Evolutionary conservation across 108 stramenopile genomes (phyloP).

Genomic region (Skeletonema menzelii): DNA sequence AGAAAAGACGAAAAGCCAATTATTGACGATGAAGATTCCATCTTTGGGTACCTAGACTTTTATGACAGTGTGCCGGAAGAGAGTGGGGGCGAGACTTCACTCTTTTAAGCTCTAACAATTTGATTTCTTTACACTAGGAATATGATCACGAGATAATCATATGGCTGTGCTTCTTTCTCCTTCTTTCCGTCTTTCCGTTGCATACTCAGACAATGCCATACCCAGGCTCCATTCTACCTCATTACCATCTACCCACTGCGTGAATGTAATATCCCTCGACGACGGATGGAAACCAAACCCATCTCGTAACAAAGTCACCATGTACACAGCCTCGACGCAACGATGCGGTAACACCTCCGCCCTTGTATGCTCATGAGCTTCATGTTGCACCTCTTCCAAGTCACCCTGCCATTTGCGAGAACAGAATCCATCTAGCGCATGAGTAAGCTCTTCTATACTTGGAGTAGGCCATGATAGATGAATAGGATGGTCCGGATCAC

Average conservation of each 20-base stretch:
- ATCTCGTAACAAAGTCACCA: slow-evolving; percentile 85
- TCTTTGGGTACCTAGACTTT: slow-evolving; percentile 45
- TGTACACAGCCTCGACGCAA: slow-evolving; percentile 87
- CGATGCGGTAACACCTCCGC: slow-evolving; percentile 82
- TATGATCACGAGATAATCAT: not conserved
- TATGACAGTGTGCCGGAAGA: slow-evolving; percentile 20
- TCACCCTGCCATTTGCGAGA: slow-evolving; percentile 79
- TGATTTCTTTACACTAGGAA: not conserved
- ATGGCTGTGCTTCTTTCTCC: not conserved
- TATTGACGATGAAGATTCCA: slow-evolving; percentile 30
- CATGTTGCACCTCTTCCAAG: slow-evolving; percentile 68
- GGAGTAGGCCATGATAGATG: slow-evolving; percentile 86
- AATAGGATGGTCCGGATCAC: slow-evolving; percentile 60
- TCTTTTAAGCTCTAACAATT: not conserved
- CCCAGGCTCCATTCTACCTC: slow-evolving; percentile 93
- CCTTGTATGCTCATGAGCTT: slow-evolving; percentile 72
- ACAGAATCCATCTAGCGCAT: slow-evolving; percentile 84
- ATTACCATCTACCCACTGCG: slow-evolving; percentile 79
- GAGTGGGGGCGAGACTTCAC: not conserved
- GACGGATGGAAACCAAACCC: slow-evolving; percentile 87
- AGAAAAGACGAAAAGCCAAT: not conserved
- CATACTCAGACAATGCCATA: slow-evolving; percentile 67
- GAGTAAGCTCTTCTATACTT: slow-evolving; percentile 71
- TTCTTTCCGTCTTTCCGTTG: slow-evolving; percentile 33
- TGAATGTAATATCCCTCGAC: slow-evolving; percentile 85